phyloP scores from a whole-genome alignment of 495 filamentous ascomycete genomes.

The Lepraria neglecta region DNA sequence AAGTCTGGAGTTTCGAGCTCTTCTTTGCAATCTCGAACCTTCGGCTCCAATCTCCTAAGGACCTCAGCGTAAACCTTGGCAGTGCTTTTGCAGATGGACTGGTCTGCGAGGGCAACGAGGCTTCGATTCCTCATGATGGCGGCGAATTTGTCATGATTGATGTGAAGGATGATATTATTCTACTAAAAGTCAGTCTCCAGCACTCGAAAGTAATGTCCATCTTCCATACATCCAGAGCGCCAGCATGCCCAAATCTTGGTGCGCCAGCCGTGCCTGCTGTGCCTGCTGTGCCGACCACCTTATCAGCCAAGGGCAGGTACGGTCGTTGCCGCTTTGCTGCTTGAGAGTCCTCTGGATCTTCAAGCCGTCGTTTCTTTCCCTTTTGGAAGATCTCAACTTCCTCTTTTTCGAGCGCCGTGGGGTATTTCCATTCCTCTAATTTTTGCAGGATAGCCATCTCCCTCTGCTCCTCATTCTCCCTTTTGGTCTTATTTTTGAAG shows the following conservation, averaged over 20 bases:
- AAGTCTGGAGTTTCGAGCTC: conserved; percentile 45
- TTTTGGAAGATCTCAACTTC: conserved; percentile 16
- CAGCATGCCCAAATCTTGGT: not conserved
- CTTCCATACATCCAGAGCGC: not conserved
- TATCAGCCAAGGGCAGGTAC: not conserved
- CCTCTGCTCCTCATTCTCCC: conserved; percentile 47
- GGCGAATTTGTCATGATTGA: conserved; percentile 80
- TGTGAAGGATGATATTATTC: conserved; percentile 60
- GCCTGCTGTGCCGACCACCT: not conserved
- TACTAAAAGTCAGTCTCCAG: conserved; percentile 28
- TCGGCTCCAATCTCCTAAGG: conserved; percentile 61
- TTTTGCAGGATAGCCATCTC: conserved; percentile 49
- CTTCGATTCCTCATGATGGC: conserved; percentile 74
- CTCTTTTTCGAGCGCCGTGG: conserved; percentile 35
- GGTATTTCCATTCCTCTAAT: conserved; percentile 42
- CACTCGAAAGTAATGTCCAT: not conserved
- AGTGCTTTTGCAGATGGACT: conserved; percentile 56
- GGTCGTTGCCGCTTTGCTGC: conserved; percentile 17
- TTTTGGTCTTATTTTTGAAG: conserved; percentile 52
- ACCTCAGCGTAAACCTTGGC: conserved; percentile 68
- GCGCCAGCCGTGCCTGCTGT: not conserved
- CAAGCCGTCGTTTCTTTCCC: conserved; percentile 22
- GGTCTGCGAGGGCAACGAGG: conserved; percentile 56
- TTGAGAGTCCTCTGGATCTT: conserved; percentile 1
- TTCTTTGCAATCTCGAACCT: conserved; percentile 57